A percentile compares a stretch with the other conserved stretches of the same genome.
phyloP scores from a whole-genome alignment of 23 red algal genomes.

The Gracilaria gracilis region DNA sequence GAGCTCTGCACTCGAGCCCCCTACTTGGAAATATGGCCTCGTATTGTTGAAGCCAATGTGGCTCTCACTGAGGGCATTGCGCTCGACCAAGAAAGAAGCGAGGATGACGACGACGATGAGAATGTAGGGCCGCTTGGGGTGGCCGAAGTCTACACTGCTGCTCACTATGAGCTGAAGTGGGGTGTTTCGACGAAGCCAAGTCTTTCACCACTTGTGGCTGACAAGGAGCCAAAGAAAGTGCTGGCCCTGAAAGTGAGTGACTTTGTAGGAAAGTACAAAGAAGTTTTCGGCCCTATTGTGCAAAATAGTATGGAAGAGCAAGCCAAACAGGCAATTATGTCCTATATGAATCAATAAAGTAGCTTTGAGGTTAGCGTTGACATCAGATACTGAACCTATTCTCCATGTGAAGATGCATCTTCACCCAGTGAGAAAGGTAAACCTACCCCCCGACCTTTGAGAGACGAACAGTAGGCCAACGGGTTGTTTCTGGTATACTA shows the following conservation, averaged over 20 bases:
- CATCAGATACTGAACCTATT: too few species aligned
- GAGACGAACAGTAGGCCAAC: too few species aligned
- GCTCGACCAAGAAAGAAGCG: slow-evolving; percentile 43
- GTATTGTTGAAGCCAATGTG: slow-evolving; percentile 55
- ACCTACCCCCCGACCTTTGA: too few species aligned
- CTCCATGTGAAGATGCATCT: too few species aligned
- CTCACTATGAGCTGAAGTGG: slow-evolving; percentile 64
- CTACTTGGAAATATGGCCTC: slow-evolving; percentile 54
- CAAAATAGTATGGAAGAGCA: slow-evolving; percentile 14
- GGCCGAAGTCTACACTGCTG: slow-evolving; percentile 50
- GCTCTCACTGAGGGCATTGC: slow-evolving; percentile 64
- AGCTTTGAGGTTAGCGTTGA: neutral
- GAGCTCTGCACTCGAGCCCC: slow-evolving; percentile 49
- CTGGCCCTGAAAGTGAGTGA: slow-evolving; percentile 18
- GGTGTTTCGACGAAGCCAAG: slow-evolving; percentile 36
- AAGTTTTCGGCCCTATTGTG: slow-evolving; percentile 19
- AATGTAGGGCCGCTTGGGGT: slow-evolving; percentile 32
- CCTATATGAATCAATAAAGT: slow-evolving; percentile 37
- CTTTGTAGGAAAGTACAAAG: slow-evolving; percentile 30
- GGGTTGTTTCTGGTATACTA: too few species aligned
- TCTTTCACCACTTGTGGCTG: slow-evolving; percentile 26
- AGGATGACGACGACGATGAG: slow-evolving; percentile 58
- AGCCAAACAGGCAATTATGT: slow-evolving; percentile 34
- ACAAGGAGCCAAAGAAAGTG: slow-evolving; percentile 25
- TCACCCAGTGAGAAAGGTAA: too few species aligned